Base-by-base conservation (phyloP, 306 rosid species). In the Senna tora region DNA sequence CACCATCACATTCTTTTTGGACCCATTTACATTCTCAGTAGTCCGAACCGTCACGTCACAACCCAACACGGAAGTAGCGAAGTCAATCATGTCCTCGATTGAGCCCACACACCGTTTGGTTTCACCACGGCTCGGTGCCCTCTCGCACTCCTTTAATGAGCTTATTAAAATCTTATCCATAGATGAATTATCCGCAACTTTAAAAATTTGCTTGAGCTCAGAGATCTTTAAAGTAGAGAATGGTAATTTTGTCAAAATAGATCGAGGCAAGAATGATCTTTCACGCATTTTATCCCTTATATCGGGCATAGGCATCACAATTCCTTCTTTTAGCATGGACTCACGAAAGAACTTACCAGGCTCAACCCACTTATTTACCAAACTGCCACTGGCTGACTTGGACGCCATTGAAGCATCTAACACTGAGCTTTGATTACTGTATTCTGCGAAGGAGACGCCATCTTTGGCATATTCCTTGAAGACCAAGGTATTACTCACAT, bases 341-440 rank as follows among this genome's bases (percentile, higher is more conserved):
- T 92, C 91, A 5, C 96, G 79, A 47, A 92, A 92, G 86, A 92
- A 92, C 47, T 89, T 92, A n/a, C 97, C 97, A 9, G 93, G 91
- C 53, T 89, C 87, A 1, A 89, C 93, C 93, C 91, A 87, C 9
- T 62, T 87, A 43, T 87, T 89, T 3, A 54, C 87, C 75, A 82
- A 56, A 69, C 71, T 83, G 54, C 74, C 87, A 71, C 85, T 85
- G 20, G 6, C 17, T 9, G 19, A 10, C 9, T 2, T 5, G 11
- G 39, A 28, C 34, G 79, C 77, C 81, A 61, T 56, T n/a, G n/a
- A n/a, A n/a, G n/a, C n/a, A n/a, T n/a, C n/a, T n/a, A n/a, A n/a
- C n/a, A 17, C 9, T 52, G 50, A 73, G 66, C 84, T 80, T 14
- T 53, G 67, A 13, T 83, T 79, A 38, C 77, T 81, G 76, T 87